phyloP scores from a whole-genome alignment of 2,329 filamentous ascomycete species.

The Aspergillus calidoustus region DNA sequence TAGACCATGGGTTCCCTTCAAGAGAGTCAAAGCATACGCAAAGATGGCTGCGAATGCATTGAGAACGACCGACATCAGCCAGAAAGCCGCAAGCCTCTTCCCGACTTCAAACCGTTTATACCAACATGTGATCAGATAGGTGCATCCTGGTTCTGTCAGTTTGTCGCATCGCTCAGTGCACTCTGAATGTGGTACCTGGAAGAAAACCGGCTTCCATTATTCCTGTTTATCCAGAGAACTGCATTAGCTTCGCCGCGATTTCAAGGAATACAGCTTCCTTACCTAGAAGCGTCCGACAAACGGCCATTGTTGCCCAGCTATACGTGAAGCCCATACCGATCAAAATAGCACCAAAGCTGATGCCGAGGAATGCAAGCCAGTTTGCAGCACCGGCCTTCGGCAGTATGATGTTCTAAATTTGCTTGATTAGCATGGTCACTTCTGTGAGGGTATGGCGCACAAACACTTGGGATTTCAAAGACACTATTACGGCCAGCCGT shows the following conservation, averaged over 20 bases:
- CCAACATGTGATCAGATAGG: slow-evolving; percentile 42
- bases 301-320: slow-evolving; percentile 36
- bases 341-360: slow-evolving; percentile 30
- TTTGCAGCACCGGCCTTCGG: slow-evolving; percentile 32
- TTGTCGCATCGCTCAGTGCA: neutral
- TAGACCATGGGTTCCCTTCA: slow-evolving; percentile 33
- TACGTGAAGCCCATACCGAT: slow-evolving; percentile 39
- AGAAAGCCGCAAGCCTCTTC: slow-evolving; percentile 31
- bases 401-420: slow-evolving; percentile 31
- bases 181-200: slow-evolving; percentile 22
- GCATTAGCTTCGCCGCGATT: neutral
- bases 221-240: slow-evolving; percentile 24
- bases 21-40: slow-evolving; percentile 40
- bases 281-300: slow-evolving; percentile 30
- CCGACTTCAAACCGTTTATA: slow-evolving; percentile 44
- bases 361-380: slow-evolving; percentile 32
- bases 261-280: neutral
- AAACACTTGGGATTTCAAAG: slow-evolving; percentile 21
- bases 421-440: neutral
- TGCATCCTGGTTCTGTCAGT: slow-evolving; percentile 31
- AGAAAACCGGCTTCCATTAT: slow-evolving; percentile 36
- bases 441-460: neutral
- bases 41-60: slow-evolving; percentile 42
- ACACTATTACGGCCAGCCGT: slow-evolving; percentile 3
- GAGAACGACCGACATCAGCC: slow-evolving; percentile 26